Conservation (phyloP, 805 yeast species). For the Cyberlindnera bimundalis region DNA sequence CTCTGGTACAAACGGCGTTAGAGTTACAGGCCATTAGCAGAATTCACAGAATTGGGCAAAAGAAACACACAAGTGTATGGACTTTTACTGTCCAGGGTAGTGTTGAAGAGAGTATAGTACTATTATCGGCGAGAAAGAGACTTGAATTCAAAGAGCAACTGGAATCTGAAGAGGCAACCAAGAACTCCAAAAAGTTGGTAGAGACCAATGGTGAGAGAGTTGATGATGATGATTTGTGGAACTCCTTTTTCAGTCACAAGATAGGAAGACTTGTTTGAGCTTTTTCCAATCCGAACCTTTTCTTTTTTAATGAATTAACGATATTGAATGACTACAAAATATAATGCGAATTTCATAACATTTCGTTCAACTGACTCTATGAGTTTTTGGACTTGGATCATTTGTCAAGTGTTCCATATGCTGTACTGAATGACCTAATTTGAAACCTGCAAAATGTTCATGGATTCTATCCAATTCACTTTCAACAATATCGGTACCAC, state of each 20-base stretch:
- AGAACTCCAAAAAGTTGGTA: constrained; percentile 47
- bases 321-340: background rate
- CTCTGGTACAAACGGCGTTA: constrained; percentile 79
- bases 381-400: constrained; percentile 14
- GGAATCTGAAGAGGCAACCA: constrained; percentile 54
- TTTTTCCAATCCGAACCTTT: no score
- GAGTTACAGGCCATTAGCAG: constrained; percentile 92
- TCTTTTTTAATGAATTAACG: background rate
- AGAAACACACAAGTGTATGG: constrained; percentile 81
- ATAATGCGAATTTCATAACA: background rate
- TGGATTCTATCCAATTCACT: constrained; percentile 8
- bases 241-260: constrained; percentile 45
- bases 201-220: constrained; percentile 58
- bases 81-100: constrained; percentile 79
- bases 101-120: constrained; percentile 84
- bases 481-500: background rate
- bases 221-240: constrained; percentile 57
- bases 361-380: constrained; percentile 2
- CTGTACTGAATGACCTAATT: constrained; percentile 4
- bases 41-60: constrained; percentile 90
- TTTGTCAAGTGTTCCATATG: background rate
- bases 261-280: constrained; percentile 16
- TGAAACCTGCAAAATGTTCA: constrained; percentile 12
- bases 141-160: constrained; percentile 35
- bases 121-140: constrained; percentile 62